Conservation (phyloP, 2,329 filamentous ascomycete species). For the Penicillium sclerotiorum region DNA sequence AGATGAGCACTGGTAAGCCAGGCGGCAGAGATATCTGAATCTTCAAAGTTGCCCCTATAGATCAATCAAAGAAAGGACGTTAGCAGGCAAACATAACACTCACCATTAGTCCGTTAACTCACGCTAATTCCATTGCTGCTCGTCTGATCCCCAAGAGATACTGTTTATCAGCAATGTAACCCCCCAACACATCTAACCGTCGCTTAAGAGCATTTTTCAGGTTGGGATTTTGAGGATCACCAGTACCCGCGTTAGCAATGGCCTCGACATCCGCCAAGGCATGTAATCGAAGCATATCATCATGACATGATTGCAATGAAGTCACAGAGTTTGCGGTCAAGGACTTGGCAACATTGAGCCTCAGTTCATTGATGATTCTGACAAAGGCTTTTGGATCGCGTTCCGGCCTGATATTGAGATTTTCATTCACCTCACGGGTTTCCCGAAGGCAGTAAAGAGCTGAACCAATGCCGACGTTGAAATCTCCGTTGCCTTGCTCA, state of each 20-base stretch:
- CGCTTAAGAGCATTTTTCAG: constrained; percentile 64
- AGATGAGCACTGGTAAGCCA: constrained; percentile 87
- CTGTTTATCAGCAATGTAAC: constrained; percentile 90
- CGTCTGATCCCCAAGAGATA: constrained; percentile 84
- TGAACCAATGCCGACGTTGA: constrained; percentile 79
- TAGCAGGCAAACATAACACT: constrained; percentile 26
- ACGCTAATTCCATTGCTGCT: constrained; percentile 79
- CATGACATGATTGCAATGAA: constrained; percentile 82
- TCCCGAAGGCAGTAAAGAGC: constrained; percentile 63
- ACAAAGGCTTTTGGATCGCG: constrained; percentile 48
- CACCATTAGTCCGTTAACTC: constrained; percentile 1
- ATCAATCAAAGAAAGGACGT: background rate
- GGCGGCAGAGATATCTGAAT: constrained; percentile 74
- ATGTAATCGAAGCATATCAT: constrained; percentile 82
- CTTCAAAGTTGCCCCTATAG: constrained; percentile 58
- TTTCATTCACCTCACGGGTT: constrained; percentile 30
- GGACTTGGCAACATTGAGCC: constrained; percentile 70
- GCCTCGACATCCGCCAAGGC: constrained; percentile 84
- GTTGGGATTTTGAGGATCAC: constrained; percentile 25
- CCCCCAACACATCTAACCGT: constrained; percentile 85
- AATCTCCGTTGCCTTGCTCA: constrained; percentile 59
- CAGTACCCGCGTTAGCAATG: constrained; percentile 58
- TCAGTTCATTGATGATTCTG: constrained; percentile 63
- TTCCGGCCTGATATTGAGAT: constrained; percentile 56
- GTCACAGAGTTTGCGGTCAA: constrained; percentile 76